Conservation (phyloP, 345 rosid species). For the Acer yangbiense region DNA sequence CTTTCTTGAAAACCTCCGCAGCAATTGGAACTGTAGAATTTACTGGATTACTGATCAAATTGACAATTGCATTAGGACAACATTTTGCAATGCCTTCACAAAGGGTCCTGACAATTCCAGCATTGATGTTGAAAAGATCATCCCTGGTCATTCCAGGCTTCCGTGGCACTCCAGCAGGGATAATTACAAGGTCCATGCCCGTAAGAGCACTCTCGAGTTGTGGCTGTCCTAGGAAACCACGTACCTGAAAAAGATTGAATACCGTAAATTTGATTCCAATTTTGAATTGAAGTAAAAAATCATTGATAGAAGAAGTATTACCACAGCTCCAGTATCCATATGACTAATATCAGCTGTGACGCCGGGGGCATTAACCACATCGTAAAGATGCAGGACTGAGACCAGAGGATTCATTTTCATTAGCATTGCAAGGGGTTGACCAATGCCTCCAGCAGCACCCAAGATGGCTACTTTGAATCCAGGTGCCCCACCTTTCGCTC, state of each 20-base stretch:
- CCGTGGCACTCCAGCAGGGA: conserved; percentile 89
- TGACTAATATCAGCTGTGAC: conserved; percentile 91
- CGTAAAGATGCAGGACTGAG: conserved; percentile 80
- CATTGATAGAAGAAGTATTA: conserved; percentile 23
- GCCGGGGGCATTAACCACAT: conserved; percentile 80
- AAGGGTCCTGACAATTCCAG: conserved; percentile 83
- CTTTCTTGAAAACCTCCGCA: conserved; percentile 83
- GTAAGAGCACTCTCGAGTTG: conserved; percentile 76
- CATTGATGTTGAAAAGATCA: conserved; percentile 88
- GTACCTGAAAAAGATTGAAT: conserved; percentile 46
- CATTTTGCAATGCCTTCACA: conserved; percentile 72
- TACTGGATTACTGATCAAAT: conserved; percentile 87
- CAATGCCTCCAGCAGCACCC: conserved; percentile 87
- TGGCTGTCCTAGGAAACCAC: conserved; percentile 78
- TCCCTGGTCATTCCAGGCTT: conserved; percentile 93
- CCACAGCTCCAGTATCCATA: conserved; percentile 92
- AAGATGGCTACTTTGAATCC: conserved; percentile 81
- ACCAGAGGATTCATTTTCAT: conserved; percentile 85
- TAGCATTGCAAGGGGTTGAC: conserved; percentile 66
- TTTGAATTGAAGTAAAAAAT: not conserved
- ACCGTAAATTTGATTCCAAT: conserved; percentile 1
- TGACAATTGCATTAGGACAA: conserved; percentile 76
- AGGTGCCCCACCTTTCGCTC: conserved; percentile 73
- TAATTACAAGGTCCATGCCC: conserved; percentile 85
- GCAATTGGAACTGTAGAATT: conserved; percentile 89